Percentiles rank a stretch among this genome's conserved stretches.
Evolutionary conservation across 768 basidiomycete genomes (phyloP).

Genomic region (Mycena rebaudengoi): DNA sequence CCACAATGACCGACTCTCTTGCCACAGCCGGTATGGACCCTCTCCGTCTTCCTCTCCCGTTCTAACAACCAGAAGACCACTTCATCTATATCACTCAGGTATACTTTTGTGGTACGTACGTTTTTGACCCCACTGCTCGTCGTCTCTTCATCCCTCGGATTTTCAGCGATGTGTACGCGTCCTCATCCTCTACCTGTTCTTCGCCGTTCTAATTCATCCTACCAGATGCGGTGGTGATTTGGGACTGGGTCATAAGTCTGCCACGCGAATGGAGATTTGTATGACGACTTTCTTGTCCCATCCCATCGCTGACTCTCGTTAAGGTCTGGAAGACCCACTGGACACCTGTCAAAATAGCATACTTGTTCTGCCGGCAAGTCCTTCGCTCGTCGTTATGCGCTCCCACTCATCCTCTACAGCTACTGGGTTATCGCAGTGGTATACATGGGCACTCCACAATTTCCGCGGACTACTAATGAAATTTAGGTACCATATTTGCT

Average conservation of each 20-base stretch:
- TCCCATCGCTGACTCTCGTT: conserved; percentile 26
- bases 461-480: no score
- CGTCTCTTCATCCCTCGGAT: conserved; percentile 37
- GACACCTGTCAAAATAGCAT: conserved; percentile 86
- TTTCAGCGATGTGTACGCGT: conserved; percentile 73
- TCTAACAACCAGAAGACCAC: conserved; percentile 72
- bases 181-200: not conserved
- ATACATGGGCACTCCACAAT: no score
- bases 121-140: conserved; percentile 30
- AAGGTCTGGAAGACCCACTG: conserved; percentile 86
- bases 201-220: not conserved
- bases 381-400: conserved; percentile 29
- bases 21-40: conserved; percentile 25
- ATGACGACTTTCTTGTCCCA: conserved; percentile 34
- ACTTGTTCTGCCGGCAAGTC: conserved; percentile 84
- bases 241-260: conserved; percentile 87
- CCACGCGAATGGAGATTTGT: conserved; percentile 84
- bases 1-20: conserved; percentile 35
- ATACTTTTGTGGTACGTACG: conserved; percentile 85
- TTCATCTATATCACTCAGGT: conserved; percentile 76
- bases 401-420: conserved; percentile 42
- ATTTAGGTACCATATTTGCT: conserved; percentile 83
- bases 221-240: conserved; percentile 80
- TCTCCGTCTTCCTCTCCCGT: conserved; percentile 49
- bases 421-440: conserved; percentile 86